phyloP scores from a whole-genome alignment of 176 grass and related monocot genomes.

The Cenchrus americanus region DNA sequence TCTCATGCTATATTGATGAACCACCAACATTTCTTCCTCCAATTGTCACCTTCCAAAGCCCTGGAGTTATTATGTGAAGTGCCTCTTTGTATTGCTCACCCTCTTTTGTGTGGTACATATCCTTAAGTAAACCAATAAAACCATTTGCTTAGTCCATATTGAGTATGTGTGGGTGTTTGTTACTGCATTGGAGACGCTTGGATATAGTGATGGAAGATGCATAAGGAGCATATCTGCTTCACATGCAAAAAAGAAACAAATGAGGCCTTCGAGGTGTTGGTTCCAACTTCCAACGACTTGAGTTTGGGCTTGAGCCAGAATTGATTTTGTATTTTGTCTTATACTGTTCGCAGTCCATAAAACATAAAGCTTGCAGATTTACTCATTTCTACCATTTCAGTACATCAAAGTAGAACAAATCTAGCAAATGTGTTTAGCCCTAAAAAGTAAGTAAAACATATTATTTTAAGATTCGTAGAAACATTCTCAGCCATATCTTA shows the following conservation, averaged over 20 bases:
- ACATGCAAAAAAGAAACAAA: not conserved
- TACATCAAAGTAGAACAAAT: not conserved
- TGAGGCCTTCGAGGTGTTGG: not conserved
- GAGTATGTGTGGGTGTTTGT: not conserved
- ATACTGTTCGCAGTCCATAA: not conserved
- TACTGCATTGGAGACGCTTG: not conserved
- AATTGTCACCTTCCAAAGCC: slow-evolving; percentile 4
- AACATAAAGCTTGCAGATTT: not conserved
- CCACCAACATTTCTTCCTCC: not conserved
- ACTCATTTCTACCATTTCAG: not conserved
- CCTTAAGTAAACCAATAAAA: not conserved
- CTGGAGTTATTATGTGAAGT: not conserved
- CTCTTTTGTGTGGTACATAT: not conserved
- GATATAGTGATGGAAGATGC: not conserved
- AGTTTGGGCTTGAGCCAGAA: not conserved
- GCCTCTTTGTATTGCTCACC: not conserved
- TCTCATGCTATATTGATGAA: not conserved
- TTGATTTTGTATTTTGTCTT: not conserved
- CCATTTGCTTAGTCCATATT: not conserved
- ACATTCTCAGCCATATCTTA: not conserved
- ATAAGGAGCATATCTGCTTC: slow-evolving; percentile 3
- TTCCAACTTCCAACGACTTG: not conserved
- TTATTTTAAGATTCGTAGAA: slow-evolving; percentile 11
- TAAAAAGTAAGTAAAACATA: not conserved
- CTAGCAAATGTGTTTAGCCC: not conserved